Evolutionary conservation across 768 basidiomycete genomes (phyloP).

Genomic region (Clavulina sp.): DNA sequence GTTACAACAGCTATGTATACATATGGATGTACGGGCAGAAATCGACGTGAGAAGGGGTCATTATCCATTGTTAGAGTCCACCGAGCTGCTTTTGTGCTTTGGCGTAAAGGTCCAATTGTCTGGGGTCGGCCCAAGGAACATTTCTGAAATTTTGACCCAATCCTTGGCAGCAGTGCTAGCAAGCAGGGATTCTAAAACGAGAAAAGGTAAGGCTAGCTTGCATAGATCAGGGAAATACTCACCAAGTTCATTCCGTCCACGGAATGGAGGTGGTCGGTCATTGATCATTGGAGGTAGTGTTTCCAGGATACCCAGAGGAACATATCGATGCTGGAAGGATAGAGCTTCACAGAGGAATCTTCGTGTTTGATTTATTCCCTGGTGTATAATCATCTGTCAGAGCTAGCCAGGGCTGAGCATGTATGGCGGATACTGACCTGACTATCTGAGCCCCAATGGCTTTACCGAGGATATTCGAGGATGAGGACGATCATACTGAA

Average conservation of each 20-base stretch:
- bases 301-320: slow-evolving; percentile 87
- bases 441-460: slow-evolving; percentile 76
- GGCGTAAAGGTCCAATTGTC: slow-evolving; percentile 74
- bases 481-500: too few relatives aligned
- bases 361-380: slow-evolving; percentile 76
- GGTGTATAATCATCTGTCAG: background rate
- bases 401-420: slow-evolving; percentile 16
- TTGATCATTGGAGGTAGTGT: slow-evolving; percentile 64
- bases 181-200: slow-evolving; percentile 53
- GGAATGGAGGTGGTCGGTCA: slow-evolving; percentile 67
- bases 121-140: slow-evolving; percentile 82
- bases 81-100: slow-evolving; percentile 82
- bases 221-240: slow-evolving; percentile 15
- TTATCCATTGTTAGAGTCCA: too few relatives aligned
- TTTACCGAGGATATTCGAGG: too few relatives aligned
- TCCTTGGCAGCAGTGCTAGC: slow-evolving; percentile 63
- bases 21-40: too few relatives aligned
- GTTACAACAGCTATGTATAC: too few relatives aligned
- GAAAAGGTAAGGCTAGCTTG: background rate
- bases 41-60: too few relatives aligned
- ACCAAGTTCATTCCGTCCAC: slow-evolving; percentile 80
- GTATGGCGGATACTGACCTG: slow-evolving; percentile 17
- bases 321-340: slow-evolving; percentile 91
- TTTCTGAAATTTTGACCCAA: slow-evolving; percentile 88
- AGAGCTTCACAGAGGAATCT: slow-evolving; percentile 90